A percentile compares a stretch with the other conserved stretches of the same genome.
Evolutionary conservation across 2,329 filamentous ascomycete genomes (phyloP).

Genomic region (Dendryphion nanum): DNA sequence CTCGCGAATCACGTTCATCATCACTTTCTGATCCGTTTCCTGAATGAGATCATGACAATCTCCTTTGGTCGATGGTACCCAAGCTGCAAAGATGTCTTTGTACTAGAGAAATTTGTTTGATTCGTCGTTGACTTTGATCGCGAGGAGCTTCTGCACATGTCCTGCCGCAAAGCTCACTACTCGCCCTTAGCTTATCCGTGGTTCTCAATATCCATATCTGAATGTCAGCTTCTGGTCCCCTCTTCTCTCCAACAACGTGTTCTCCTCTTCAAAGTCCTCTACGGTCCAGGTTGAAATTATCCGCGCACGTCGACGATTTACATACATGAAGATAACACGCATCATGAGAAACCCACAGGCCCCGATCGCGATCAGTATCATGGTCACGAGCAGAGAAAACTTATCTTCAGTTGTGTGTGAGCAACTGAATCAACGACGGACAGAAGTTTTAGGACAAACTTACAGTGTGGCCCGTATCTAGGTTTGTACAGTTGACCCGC

Average conservation of each 20-base stretch:
- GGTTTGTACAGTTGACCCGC: slow-evolving; percentile 3
- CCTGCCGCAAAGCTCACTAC: too few species aligned
- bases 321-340: slow-evolving; percentile 14
- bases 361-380: slow-evolving; percentile 20
- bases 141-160: too few species aligned
- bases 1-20: too few species aligned
- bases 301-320: slow-evolving; percentile 13
- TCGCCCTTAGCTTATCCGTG: too few species aligned
- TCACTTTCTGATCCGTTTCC: too few species aligned
- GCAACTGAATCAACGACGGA: neutral
- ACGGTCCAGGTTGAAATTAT: slow-evolving; percentile 10
- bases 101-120: too few species aligned
- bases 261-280: slow-evolving; percentile 18
- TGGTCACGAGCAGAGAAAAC: slow-evolving; percentile 17
- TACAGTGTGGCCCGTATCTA: slow-evolving; percentile 6
- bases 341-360: slow-evolving; percentile 19
- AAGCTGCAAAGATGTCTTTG: too few species aligned
- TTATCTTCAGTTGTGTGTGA: slow-evolving; percentile 5
- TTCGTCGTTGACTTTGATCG: too few species aligned
- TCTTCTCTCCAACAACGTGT: slow-evolving; percentile 13
- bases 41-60: too few species aligned
- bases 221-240: slow-evolving; percentile 26
- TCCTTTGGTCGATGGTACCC: too few species aligned
- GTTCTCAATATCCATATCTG: too few species aligned
- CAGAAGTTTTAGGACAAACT: slow-evolving; percentile 16